A percentile compares a stretch with the other conserved stretches of the same genome.
Conservation (phyloP, 2,329 filamentous ascomycete genomes). For the Pochonia chlamydosporia region DNA sequence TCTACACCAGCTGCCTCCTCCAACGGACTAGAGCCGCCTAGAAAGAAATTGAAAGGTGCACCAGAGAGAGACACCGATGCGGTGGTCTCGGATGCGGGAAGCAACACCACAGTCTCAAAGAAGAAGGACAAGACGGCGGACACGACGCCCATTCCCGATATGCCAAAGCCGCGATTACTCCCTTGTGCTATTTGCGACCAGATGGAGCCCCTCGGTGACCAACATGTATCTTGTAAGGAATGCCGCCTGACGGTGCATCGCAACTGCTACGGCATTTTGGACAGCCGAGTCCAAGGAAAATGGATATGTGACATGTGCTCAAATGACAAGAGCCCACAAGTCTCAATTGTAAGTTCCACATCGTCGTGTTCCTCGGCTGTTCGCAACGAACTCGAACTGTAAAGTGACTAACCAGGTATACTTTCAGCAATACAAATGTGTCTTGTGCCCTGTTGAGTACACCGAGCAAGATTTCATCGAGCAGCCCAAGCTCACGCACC, state of each 20-base stretch:
- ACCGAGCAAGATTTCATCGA: constrained; percentile 83
- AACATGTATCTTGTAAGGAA: constrained; percentile 74
- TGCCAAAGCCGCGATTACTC: constrained; percentile 70
- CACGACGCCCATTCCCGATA: constrained; percentile 62
- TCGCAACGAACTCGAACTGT: neutral
- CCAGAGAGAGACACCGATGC: constrained; percentile 46
- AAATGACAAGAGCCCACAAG: constrained; percentile 86
- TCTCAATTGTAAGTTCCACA: constrained; percentile 68
- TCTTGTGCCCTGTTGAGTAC: constrained; percentile 78
- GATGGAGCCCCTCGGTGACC: constrained; percentile 64
- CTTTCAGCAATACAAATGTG: constrained; percentile 73
- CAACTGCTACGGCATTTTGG: constrained; percentile 80
- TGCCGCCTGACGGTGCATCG: constrained; percentile 90
- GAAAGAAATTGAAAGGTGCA: constrained; percentile 58
- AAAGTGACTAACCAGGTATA: constrained; percentile 21
- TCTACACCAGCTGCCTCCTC: constrained; percentile 26
- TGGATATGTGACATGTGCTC: constrained; percentile 96
- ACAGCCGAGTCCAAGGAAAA: constrained; percentile 64
- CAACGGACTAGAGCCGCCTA: constrained; percentile 45
- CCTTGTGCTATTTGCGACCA: constrained; percentile 82
- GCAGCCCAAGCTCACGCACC: constrained; percentile 43
- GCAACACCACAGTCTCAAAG: constrained; percentile 35
- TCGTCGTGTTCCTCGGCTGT: neutral
- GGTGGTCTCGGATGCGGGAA: constrained; percentile 37
- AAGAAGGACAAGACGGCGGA: constrained; percentile 55